Conservation (phyloP, 2,329 filamentous ascomycete genomes). For the Scytalidium sp. region DNA sequence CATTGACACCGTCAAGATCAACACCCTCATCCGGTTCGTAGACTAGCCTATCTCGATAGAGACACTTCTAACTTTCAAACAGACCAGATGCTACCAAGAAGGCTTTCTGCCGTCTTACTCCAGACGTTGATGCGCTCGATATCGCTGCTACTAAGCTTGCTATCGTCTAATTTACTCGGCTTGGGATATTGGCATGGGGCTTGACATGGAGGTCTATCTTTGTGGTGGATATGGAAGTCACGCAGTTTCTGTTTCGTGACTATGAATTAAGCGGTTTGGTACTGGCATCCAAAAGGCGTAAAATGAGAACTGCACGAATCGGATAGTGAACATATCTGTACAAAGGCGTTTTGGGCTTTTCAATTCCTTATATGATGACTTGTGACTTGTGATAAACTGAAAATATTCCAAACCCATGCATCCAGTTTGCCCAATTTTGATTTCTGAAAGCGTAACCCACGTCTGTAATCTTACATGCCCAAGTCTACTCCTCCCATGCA, state of each 20-base stretch:
- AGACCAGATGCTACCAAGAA: conserved; percentile 98
- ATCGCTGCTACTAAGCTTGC: conserved; percentile 99
- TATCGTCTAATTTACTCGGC: conserved; percentile 73
- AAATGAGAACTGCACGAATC: conserved; percentile 18
- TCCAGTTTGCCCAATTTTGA: too few species aligned
- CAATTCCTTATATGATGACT: background rate
- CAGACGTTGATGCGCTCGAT: conserved; percentile 97
- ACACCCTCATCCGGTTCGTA: conserved; percentile 91
- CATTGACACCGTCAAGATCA: conserved; percentile 97
- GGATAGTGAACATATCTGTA: background rate
- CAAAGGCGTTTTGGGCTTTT: background rate
- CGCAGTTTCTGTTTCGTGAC: conserved; percentile 14
- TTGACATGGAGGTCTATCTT: conserved; percentile 22
- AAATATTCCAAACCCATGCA: background rate
- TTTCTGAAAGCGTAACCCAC: too few species aligned
- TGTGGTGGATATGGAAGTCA: conserved; percentile 19
- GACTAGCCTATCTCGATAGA: background rate
- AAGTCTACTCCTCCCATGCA: background rate
- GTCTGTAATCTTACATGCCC: too few species aligned
- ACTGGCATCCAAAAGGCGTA: conserved; percentile 29
- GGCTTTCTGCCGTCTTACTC: conserved; percentile 92
- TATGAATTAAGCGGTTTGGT: conserved; percentile 19
- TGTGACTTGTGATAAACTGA: background rate
- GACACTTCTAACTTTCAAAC: conserved; percentile 13
- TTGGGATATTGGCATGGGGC: conserved; percentile 41